These are phyloP conservation scores for Epichloe sp. DNA, from an alignment of 2,329 filamentous ascomycete genomes.

Conservation along the genomic window DNA sequence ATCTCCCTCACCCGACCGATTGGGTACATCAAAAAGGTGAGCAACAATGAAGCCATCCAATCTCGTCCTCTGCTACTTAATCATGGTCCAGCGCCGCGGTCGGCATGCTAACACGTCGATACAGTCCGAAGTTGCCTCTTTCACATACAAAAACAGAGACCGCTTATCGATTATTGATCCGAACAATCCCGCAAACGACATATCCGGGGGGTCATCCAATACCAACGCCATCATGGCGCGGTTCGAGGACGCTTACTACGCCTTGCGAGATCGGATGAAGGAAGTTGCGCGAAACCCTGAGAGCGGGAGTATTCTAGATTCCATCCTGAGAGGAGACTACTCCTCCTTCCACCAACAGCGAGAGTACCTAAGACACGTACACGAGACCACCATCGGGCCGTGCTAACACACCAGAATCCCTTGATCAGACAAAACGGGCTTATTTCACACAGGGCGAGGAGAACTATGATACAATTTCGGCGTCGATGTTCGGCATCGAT, in stretches of 20 bases:
- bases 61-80: no score
- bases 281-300: constrained; percentile 26
- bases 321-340: constrained; percentile 69
- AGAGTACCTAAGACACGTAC: constrained; percentile 42
- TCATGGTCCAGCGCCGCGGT: not conserved
- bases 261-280: constrained; percentile 44
- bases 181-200: constrained; percentile 74
- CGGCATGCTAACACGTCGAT: not conserved
- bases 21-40: constrained; percentile 63
- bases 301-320: constrained; percentile 43
- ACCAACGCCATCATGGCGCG: constrained; percentile 51
- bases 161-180: constrained; percentile 86
- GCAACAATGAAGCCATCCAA: constrained; percentile 10
- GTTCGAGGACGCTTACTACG: constrained; percentile 53
- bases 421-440: not conserved
- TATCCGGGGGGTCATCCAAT: constrained; percentile 82
- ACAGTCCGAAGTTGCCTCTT: constrained; percentile 29
- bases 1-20: constrained; percentile 62
- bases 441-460: not conserved
- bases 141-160: constrained; percentile 46
- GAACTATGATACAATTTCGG: not conserved
- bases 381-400: constrained; percentile 25
- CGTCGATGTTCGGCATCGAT: not conserved
- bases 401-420: constrained; percentile 15
- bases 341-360: constrained; percentile 58